phyloP scores from a whole-genome alignment of 129 eudicot species.

The Centrapalus pauciflorus region DNA sequence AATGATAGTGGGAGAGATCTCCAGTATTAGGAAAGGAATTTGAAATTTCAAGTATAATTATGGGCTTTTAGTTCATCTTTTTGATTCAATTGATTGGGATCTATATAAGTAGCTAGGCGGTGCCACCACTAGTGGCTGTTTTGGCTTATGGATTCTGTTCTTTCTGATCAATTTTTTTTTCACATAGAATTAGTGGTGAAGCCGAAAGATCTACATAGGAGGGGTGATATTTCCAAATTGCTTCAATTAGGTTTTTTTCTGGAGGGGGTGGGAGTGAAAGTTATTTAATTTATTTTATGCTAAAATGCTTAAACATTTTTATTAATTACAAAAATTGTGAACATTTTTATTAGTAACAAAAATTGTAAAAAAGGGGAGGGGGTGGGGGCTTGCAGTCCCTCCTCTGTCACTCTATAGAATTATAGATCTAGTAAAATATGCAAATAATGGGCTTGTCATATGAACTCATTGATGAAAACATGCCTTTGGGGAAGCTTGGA shows the following conservation, averaged over 20 bases:
- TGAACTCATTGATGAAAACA: constrained; percentile 6
- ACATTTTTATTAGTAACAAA: too few relatives aligned
- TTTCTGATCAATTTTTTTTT: background rate
- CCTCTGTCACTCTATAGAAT: too few relatives aligned
- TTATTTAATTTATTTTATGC: background rate
- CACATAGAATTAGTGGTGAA: background rate
- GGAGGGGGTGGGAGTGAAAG: too few relatives aligned
- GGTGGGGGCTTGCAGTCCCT: too few relatives aligned
- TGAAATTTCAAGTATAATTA: background rate
- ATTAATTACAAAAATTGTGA: too few relatives aligned
- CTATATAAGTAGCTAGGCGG: background rate
- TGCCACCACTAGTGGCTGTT: background rate
- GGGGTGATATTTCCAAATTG: background rate
- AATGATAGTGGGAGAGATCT: background rate
- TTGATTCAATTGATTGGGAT: background rate
- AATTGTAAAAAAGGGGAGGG: too few relatives aligned
- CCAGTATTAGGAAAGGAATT: background rate
- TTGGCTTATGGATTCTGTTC: background rate
- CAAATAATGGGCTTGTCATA: constrained; percentile 11
- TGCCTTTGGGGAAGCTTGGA: background rate
- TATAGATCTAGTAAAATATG: constrained; percentile 9
- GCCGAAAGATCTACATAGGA: background rate
- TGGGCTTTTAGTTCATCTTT: background rate
- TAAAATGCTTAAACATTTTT: too few relatives aligned
- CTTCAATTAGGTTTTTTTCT: background rate